phyloP scores from a whole-genome alignment of 176 grass and related monocot species.

The Panicum miliaceum region DNA sequence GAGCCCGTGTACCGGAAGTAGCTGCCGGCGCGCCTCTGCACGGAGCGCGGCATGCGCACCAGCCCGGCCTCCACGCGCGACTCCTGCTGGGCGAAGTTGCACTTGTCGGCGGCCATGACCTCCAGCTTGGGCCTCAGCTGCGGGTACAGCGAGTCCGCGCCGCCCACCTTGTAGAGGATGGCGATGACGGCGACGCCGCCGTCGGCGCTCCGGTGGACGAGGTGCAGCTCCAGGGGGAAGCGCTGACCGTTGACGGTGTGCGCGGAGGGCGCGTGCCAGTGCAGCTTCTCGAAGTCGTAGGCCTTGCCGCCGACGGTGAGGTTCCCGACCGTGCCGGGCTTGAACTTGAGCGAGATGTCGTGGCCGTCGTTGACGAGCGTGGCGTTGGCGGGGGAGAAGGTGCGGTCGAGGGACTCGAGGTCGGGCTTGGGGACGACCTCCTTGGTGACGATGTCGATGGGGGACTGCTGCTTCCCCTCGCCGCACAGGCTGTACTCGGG shows the following conservation, averaged over 20 bases:
- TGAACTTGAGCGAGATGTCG: too few relatives aligned
- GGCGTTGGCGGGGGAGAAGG: conserved; percentile 33
- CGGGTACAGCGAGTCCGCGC: too few relatives aligned
- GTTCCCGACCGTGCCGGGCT: too few relatives aligned
- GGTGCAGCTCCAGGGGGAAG: conserved; percentile 68
- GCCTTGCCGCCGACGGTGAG: too few relatives aligned
- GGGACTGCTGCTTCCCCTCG: conserved; percentile 64
- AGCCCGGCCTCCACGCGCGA: not conserved
- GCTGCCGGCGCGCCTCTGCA: conserved; percentile 57
- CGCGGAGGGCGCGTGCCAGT: conserved; percentile 73
- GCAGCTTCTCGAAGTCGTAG: conserved; percentile 7
- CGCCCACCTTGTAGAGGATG: conserved; percentile 63
- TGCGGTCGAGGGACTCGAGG: conserved; percentile 35
- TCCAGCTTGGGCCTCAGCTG: conserved; percentile 49
- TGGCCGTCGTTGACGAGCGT: too few relatives aligned
- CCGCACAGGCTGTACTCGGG: conserved; percentile 50
- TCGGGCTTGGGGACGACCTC: not conserved
- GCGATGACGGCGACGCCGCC: conserved; percentile 44
- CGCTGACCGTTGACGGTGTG: conserved; percentile 75
- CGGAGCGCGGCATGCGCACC: conserved; percentile 38
- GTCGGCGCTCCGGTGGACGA: conserved; percentile 55
- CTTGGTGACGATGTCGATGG: conserved; percentile 67
- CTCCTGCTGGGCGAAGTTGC: conserved; percentile 44
- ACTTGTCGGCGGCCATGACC: conserved; percentile 23
- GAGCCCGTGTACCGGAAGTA: conserved; percentile 85